Base-by-base conservation (phyloP, 768 basidiomycete species). In the Solioccasus polychromus region DNA sequence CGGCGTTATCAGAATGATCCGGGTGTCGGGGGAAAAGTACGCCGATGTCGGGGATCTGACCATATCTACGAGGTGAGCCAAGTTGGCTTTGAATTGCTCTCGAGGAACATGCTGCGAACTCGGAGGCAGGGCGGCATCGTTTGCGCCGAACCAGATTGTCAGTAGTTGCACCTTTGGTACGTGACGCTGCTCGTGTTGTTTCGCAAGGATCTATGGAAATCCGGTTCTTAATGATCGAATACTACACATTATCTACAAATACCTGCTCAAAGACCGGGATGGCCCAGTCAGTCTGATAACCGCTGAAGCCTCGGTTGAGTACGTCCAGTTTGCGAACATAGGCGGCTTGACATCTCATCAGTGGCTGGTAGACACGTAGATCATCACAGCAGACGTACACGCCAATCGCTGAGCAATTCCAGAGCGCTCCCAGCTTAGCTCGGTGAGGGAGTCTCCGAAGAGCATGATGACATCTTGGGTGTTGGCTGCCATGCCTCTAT, bases 231-330 rank as follows among this genome's bases (percentile, higher is more conserved):
- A 23, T 32, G 23, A 31, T 8, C 22, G 2, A 31, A 15, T 17
- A 12, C n/a, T n/a, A n/a, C n/a, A 5, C 4, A 9, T 11, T 11
- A 20, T 37, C 22, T 8, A 5, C 11, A 17, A 40, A 36, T 51
- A 83, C 88, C 75, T 85, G 82, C 57, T 88, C 76, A 45, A 94
- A 78, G 23, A 91, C 76, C 3, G 88, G 87, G 28, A 92, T 68
- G 6, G 75, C 83, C 92, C 92, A 94, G 26, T 85, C 82, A 1
- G 90, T 85, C 59, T 88, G 93, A 67, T 94, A 96, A 3, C 92
- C 92, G 24, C 79, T 74, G 23, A 83, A 71, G 1, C 93, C 93
- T 38, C 92, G 81, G 59, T 95, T 95, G 51, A 95, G 52, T n/a
- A 96, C 81, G 59, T 96, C 93, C 25, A 92, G 65, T 63, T 83